These are phyloP conservation scores for Capsicum baccatum DNA, from an alignment of 257 asterid species.

Conservation along the genomic window DNA sequence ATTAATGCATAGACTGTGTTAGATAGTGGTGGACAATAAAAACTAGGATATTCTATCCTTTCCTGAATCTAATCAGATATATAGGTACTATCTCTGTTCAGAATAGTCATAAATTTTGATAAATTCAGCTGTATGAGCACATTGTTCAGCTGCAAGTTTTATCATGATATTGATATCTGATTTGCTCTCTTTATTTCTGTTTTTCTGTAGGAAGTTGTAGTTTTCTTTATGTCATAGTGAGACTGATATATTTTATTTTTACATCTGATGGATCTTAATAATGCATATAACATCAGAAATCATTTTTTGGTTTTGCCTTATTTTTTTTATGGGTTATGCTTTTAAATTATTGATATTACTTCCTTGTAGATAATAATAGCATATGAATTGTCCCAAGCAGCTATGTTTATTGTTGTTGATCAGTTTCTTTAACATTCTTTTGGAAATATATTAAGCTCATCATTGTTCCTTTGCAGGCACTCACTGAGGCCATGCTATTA, in stretches of 20 bases:
- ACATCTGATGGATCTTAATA: background rate
- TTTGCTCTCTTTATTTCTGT: background rate
- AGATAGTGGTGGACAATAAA: background rate
- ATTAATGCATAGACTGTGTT: background rate
- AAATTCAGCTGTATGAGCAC: background rate
- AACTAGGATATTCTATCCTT: background rate
- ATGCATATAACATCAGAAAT: background rate
- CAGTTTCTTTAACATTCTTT: slow-evolving; percentile 9
- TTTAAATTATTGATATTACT: slow-evolving; percentile 1
- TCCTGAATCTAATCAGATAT: background rate
- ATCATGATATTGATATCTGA: background rate
- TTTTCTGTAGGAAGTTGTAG: background rate
- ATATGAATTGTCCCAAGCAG: background rate
- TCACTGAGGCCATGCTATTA: slow-evolving; percentile 90
- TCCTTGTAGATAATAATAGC: background rate
- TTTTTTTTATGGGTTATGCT: background rate
- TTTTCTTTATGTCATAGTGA: slow-evolving; percentile 4
- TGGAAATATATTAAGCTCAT: background rate
- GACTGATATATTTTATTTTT: background rate
- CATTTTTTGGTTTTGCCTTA: background rate
- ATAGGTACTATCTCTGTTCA: background rate
- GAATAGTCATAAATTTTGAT: background rate
- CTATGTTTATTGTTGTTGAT: background rate
- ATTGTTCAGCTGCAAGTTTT: background rate
- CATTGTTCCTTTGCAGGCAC: slow-evolving; percentile 63